Conservation (phyloP, 179 eudicot genomes). For the Silene vulgaris region DNA sequence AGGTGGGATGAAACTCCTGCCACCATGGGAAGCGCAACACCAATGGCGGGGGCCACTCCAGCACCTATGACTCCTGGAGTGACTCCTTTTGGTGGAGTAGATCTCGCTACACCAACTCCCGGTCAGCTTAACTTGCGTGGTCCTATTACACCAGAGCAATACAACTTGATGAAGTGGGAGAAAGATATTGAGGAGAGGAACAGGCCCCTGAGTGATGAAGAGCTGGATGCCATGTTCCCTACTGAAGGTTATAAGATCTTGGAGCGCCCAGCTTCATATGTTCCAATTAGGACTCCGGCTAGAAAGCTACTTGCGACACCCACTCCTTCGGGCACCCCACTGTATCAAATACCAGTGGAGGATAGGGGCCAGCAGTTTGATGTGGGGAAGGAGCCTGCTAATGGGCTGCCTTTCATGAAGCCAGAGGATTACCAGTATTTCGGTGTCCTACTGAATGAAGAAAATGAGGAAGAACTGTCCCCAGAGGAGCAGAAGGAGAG, state of each 20-base stretch:
- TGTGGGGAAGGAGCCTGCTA: constrained; percentile 73
- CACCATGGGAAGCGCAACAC: constrained; percentile 86
- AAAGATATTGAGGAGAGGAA: constrained; percentile 89
- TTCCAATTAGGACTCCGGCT: constrained; percentile 86
- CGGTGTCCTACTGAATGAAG: constrained; percentile 65
- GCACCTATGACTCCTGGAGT: constrained; percentile 79
- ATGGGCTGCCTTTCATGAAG: constrained; percentile 79
- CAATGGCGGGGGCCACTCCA: constrained; percentile 70
- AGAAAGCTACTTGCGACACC: constrained; percentile 91
- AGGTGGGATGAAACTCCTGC: constrained; percentile 98
- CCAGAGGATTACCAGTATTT: constrained; percentile 82
- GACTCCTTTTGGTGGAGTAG: constrained; percentile 72
- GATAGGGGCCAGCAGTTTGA: constrained; percentile 79
- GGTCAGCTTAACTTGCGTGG: constrained; percentile 62
- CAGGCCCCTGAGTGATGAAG: constrained; percentile 84
- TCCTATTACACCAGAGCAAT: constrained; percentile 75
- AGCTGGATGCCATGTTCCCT: constrained; percentile 79
- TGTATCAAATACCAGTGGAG: constrained; percentile 76
- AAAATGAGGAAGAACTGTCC: constrained; percentile 69
- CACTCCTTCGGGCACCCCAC: constrained; percentile 72
- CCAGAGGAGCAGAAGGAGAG: constrained; percentile 87
- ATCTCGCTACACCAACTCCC: constrained; percentile 82
- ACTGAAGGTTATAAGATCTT: constrained; percentile 76
- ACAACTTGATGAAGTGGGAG: constrained; percentile 84
- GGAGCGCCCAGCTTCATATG: constrained; percentile 82